phyloP scores from a whole-genome alignment of 2,329 filamentous ascomycete species.

The Curvularia eragrostidis region DNA sequence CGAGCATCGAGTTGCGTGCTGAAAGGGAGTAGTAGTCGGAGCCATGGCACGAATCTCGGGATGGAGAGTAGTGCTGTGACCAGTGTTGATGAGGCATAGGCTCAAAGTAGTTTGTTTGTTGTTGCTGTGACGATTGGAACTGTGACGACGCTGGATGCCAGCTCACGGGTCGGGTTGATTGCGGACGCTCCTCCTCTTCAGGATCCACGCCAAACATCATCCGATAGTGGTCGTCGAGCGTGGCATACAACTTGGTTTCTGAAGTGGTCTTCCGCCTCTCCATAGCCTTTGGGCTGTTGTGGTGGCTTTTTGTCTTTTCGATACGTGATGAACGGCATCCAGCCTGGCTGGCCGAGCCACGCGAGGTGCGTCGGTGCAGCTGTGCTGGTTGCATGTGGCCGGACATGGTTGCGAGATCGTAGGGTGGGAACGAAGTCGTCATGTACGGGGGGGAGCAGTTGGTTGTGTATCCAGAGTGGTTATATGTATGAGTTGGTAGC shows the following conservation, averaged over 20 bases:
- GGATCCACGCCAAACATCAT: constrained; percentile 50
- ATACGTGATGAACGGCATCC: constrained; percentile 44
- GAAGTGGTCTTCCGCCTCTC: constrained; percentile 50
- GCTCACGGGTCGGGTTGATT: constrained; percentile 65
- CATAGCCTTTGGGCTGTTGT: constrained; percentile 47
- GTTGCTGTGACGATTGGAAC: constrained; percentile 25
- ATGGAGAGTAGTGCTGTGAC: constrained; percentile 29
- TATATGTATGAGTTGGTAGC: constrained; percentile 12
- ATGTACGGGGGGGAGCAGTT: constrained; percentile 4
- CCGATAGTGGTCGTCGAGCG: constrained; percentile 51
- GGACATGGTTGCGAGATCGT: constrained; percentile 34
- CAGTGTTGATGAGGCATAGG: constrained; percentile 38
- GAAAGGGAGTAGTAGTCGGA: constrained; percentile 48
- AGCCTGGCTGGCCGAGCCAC: constrained; percentile 40
- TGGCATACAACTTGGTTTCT: constrained; percentile 48
- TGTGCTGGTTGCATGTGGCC: constrained; percentile 37
- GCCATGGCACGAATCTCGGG: constrained; percentile 36
- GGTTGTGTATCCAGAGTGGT: constrained; percentile 19
- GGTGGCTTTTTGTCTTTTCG: constrained; percentile 50
- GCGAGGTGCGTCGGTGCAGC: constrained; percentile 41
- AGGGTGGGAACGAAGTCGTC: constrained; percentile 23
- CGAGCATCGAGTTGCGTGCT: constrained; percentile 42
- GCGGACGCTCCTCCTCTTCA: constrained; percentile 39
- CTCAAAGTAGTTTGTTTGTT: constrained; percentile 29
- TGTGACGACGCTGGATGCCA: constrained; percentile 73